phyloP scores from a whole-genome alignment of 176 grass and related monocot genomes.

The Carex parvula region DNA sequence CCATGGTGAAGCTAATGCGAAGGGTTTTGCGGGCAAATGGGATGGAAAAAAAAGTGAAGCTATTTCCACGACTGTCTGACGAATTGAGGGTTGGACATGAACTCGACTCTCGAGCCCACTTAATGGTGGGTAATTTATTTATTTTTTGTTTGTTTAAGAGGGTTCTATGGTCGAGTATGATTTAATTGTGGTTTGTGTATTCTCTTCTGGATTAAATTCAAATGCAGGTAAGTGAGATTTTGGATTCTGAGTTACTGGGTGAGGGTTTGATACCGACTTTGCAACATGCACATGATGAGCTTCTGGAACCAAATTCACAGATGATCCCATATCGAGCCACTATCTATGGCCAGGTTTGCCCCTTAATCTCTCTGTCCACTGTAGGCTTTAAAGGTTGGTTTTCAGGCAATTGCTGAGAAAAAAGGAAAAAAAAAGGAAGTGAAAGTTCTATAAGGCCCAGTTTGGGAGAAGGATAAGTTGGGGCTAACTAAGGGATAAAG shows the following conservation, averaged over 20 bases:
- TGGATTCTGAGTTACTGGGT: conserved; percentile 92
- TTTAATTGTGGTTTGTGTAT: conserved; percentile 1
- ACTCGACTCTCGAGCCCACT: conserved; percentile 56
- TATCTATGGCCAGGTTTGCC: conserved; percentile 60
- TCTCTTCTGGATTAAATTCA: background rate
- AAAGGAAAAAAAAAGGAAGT: background rate
- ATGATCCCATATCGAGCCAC: conserved; percentile 75
- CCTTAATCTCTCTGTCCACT: conserved; percentile 5
- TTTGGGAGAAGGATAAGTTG: too few species aligned
- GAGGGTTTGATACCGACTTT: conserved; percentile 93
- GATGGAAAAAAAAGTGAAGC: conserved; percentile 65
- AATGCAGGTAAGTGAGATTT: conserved; percentile 86
- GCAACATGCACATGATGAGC: conserved; percentile 82
- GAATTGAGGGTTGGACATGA: conserved; percentile 60
- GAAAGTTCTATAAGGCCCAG: too few species aligned
- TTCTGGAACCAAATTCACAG: conserved; percentile 60
- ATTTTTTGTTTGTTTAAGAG: background rate
- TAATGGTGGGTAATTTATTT: conserved; percentile 45
- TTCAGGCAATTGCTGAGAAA: background rate
- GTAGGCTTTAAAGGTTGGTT: background rate
- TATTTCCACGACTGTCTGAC: conserved; percentile 75
- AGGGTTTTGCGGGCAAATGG: conserved; percentile 59
- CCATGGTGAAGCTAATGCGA: conserved; percentile 81
- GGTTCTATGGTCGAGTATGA: background rate
- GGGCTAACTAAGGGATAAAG: too few species aligned